Evolutionary conservation across 2,329 filamentous ascomycete species (phyloP), one percentile per base, ranked within the genome.

Genomic region (Intubia oerlemansii): DNA sequence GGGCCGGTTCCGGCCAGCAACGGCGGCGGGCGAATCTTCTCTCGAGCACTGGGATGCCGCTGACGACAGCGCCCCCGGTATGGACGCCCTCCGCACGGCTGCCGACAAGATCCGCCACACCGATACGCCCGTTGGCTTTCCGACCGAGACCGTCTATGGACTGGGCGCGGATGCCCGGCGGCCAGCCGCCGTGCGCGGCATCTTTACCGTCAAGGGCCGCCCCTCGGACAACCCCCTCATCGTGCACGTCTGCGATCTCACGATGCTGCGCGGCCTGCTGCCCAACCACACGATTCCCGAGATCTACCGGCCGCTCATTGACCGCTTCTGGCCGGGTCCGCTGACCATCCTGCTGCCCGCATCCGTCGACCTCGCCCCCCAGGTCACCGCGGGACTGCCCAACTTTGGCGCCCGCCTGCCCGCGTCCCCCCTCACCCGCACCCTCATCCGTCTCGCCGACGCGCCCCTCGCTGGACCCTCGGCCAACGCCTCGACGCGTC

Each of bases 121-220:
- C 29, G 62, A 79, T 44, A 62, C 63, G 4, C 88, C 88, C 5
- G 81, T 98, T 27, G 88, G 80, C 2, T 98, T 98, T 46, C 88
- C 88, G 1, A 98, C 88, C 0, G 88, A 98, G 53, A 98, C 88
- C 1, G 88, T 98, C 1, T 98, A 98, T 47, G 88, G 88, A 0
- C 62, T 98, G 7, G 88, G 82, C n/a, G 88, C 88, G 10, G 88
- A 95, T 53, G 88, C 88, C 9, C 95, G 84, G 16, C 67, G 81
- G 41, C 81, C 73, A 42, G 59, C 56, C 15, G 77, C 85, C 2
- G 85, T 95, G 6, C 70, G 64, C 43, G 84, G 82, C n/a, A 98
- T 98, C 39, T 98, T 88, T 49, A 61, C 67, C 14, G 82, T 80
- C 29, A 98, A 98, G 53, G 77, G 81, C 32, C 58, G 88, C 31